Base-by-base conservation (phyloP, 148 eudicot genomes). In the Suaeda aralocaspica region DNA sequence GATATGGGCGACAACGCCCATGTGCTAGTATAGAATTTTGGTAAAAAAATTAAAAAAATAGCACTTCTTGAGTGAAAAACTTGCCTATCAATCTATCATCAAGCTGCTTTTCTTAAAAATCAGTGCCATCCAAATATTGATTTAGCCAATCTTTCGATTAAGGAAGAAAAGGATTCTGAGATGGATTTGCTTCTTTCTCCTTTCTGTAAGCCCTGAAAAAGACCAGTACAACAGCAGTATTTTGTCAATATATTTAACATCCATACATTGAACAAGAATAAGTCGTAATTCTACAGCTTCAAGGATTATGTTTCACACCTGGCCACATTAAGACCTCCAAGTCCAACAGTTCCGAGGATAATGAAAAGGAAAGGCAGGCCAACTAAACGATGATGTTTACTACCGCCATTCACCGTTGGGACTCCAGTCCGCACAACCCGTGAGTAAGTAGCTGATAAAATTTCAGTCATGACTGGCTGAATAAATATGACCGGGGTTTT, bases 121-220 rank as follows among this genome's bases (percentile, higher is more conserved):
- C 36, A 41, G 45, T 13, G 19, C 14, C 29, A 30, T 41, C 41
- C n/a, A 1, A 16, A 26, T 24, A 31, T 34, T 4, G 12, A 41
- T 21, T 64, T 14, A 50, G 29, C 33, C 22, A 58, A 19, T 9
- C 19, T 59, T 66, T 19, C 5, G 49, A 49, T 83, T 77, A 89
- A 57, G 91, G 91, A 73, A 89, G 95, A 74, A 87, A 87, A 36
- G 95, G 95, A 77, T 89, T 87, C 73, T 80, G 85, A 21, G 88
- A 85, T 4, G 84, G 82, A 73, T 76, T 79, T n/a, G 80, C 79
- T 74, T 83, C 80, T 62, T 82, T 78, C 67, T 89, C 83, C 79
- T 78, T 83, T 59, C 45, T 77, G 74, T 89, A 89, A 73, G 95
- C 87, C 86, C 91, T 86, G 83, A 77, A 42, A 69, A 49, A 73